These are phyloP conservation scores for Kwoniella shivajii DNA, from an alignment of 1,284 basidiomycete genomes.

Conservation along the genomic window DNA sequence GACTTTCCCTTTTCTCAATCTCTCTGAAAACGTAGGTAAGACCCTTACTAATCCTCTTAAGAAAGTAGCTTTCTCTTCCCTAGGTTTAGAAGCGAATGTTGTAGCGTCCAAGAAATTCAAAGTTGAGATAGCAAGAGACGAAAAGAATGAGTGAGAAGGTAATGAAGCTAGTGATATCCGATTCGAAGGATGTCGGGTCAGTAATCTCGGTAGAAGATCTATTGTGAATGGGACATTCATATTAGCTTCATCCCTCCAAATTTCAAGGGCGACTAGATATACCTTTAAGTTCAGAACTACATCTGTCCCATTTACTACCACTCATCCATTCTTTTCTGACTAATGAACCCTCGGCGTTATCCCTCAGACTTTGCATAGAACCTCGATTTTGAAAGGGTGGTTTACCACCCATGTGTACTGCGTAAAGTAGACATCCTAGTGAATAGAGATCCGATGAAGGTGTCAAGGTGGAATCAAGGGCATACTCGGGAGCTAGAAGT, in stretches of 20 bases:
- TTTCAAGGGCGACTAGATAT: constrained; percentile 6
- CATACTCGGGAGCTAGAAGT: constrained; percentile 84
- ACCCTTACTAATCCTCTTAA: constrained; percentile 86
- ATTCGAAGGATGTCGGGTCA: constrained; percentile 73
- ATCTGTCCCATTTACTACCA: constrained; percentile 47
- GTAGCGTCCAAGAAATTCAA: constrained; percentile 95
- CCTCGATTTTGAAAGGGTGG: constrained; percentile 88
- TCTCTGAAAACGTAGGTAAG: constrained; percentile 82
- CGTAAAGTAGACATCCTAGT: constrained; percentile 85
- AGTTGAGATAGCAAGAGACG: constrained; percentile 93
- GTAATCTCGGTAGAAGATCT: constrained; percentile 75
- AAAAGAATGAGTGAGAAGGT: constrained; percentile 86
- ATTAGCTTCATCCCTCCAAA: not conserved
- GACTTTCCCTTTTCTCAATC: constrained; percentile 84
- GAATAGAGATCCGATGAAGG: constrained; percentile 94
- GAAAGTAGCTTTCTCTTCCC: constrained; percentile 95
- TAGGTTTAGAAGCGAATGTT: constrained; percentile 88
- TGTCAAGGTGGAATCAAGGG: constrained; percentile 80
- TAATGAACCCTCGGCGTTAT: constrained; percentile 68
- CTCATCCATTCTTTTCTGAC: constrained; percentile 40
- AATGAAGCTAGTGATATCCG: constrained; percentile 78
- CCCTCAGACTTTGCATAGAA: constrained; percentile 75
- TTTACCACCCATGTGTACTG: constrained; percentile 82
- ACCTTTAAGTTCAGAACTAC: constrained; percentile 49
- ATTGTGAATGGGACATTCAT: constrained; percentile 1